These are phyloP conservation scores for Diospyros lotus DNA, from an alignment of 148 eudicot species.

Conservation along the genomic window DNA sequence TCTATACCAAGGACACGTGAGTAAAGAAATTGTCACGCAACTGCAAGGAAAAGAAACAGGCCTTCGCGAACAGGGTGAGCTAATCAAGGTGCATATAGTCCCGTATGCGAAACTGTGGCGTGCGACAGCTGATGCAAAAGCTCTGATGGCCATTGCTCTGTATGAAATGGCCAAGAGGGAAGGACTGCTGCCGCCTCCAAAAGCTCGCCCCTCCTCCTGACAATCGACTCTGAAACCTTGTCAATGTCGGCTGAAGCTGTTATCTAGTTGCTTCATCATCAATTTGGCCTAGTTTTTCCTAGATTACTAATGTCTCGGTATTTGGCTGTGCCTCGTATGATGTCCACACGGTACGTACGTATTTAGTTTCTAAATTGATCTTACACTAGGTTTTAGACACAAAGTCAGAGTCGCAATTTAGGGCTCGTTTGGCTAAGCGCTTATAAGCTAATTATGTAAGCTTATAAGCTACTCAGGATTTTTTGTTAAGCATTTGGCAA, in stretches of 20 bases:
- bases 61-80: constrained; percentile 80
- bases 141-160: constrained; percentile 73
- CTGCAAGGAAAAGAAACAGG: constrained; percentile 86
- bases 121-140: constrained; percentile 81
- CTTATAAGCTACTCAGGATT: no score
- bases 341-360: no score
- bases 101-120: constrained; percentile 84
- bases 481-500: no score
- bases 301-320: no score
- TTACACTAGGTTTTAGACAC: no score
- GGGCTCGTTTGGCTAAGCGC: no score
- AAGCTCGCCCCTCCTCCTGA: constrained; percentile 4
- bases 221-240: not conserved
- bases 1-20: constrained; percentile 57
- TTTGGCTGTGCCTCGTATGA: no score
- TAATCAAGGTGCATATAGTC: constrained; percentile 76
- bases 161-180: constrained; percentile 92
- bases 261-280: not conserved
- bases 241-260: not conserved
- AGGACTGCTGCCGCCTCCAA: constrained; percentile 40
- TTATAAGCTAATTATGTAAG: no score
- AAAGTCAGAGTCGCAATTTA: no score
- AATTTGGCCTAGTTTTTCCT: no score
- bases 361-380: no score
- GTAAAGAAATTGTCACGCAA: constrained; percentile 55